phyloP scores from a whole-genome alignment of 495 filamentous ascomycete genomes.

The Penicillium canescens region DNA sequence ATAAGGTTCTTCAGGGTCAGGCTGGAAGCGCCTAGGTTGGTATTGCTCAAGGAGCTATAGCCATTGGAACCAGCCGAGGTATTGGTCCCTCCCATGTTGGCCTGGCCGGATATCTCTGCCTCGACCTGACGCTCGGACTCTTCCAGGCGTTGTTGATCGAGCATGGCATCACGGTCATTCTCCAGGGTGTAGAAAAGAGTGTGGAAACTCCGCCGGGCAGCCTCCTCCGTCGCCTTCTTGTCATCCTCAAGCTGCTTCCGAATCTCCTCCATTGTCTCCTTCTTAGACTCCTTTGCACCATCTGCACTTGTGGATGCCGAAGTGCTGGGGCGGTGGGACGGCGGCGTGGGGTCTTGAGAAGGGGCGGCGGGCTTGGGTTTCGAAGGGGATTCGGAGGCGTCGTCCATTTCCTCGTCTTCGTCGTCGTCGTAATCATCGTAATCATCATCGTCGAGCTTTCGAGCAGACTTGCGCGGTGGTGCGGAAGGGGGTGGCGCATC shows the following conservation, averaged over 20 bases:
- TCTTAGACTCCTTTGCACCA: constrained; percentile 47
- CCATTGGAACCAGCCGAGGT: constrained; percentile 51
- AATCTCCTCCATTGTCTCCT: constrained; percentile 75
- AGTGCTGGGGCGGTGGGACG: constrained; percentile 29
- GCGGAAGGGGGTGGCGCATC: constrained; percentile 34
- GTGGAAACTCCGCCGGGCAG: constrained; percentile 84
- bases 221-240: constrained; percentile 89
- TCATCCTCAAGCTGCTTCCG: constrained; percentile 92
- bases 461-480: constrained; percentile 60
- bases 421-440: constrained; percentile 84
- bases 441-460: constrained; percentile 81
- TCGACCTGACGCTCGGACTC: constrained; percentile 95
- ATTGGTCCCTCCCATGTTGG: constrained; percentile 45
- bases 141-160: constrained; percentile 95
- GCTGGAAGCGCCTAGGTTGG: constrained; percentile 95
- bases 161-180: constrained; percentile 91
- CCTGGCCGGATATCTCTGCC: constrained; percentile 81
- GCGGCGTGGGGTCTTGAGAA: constrained; percentile 39
- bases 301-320: constrained; percentile 31
- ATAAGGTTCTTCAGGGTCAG: constrained; percentile 96
- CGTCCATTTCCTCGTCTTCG: constrained; percentile 68
- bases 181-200: constrained; percentile 93
- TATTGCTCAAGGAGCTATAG: constrained; percentile 85
- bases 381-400: constrained; percentile 51
- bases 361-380: constrained; percentile 57